Evolutionary conservation across 2,329 filamentous ascomycete genomes (phyloP).

Genomic region (Colletotrichum brevisporum): DNA sequence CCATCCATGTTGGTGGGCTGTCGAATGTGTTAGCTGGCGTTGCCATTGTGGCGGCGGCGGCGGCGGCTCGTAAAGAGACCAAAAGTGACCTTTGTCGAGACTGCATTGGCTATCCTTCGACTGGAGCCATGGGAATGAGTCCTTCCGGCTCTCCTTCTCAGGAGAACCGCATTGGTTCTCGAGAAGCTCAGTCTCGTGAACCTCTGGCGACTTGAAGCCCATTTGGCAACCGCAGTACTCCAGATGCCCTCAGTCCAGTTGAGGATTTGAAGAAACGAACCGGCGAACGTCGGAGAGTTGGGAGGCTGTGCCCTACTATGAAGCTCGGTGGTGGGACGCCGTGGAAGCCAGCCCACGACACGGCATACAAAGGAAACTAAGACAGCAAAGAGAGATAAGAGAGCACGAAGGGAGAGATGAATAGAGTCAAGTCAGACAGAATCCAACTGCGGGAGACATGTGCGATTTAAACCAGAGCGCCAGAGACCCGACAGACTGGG

Average conservation of each 20-base stretch:
- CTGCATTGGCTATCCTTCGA: conserved; percentile 18
- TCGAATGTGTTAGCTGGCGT: conserved; percentile 12
- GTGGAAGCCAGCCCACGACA: neutral
- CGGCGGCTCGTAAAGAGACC: no score
- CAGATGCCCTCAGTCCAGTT: no score
- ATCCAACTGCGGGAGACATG: neutral
- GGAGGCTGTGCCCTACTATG: no score
- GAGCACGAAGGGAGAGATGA: neutral
- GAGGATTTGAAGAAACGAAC: no score
- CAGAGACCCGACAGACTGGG: conserved; percentile 11
- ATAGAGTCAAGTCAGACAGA: neutral
- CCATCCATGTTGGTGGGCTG: conserved; percentile 48
- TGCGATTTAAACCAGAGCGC: conserved; percentile 10
- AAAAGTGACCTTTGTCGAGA: conserved; percentile 22
- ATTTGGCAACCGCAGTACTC: no score
- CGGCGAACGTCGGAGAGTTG: no score
- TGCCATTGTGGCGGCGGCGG: no score
- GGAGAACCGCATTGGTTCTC: neutral
- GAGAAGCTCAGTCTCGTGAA: conserved; percentile 8
- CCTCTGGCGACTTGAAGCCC: conserved; percentile 5
- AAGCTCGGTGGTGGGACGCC: no score
- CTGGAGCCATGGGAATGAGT: conserved; percentile 5
- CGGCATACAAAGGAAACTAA: conserved; percentile 6
- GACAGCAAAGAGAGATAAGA: neutral
- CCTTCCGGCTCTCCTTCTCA: conserved; percentile 3